Conservation (phyloP, 805 yeast genomes). For the Starmera caribaea region DNA sequence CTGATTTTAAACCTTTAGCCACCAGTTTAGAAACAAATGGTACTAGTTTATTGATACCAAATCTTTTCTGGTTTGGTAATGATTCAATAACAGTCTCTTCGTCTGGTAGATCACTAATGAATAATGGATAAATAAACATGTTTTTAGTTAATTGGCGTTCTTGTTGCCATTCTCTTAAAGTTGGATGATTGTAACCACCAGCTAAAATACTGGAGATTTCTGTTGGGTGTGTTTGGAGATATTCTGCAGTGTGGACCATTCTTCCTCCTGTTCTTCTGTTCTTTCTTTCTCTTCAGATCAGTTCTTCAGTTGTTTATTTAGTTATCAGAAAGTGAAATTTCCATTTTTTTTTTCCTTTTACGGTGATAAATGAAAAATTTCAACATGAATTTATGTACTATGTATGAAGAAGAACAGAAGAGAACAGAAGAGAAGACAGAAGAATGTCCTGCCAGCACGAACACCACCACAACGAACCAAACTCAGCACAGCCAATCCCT, state of each 20-base stretch:
- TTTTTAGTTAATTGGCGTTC: constrained; percentile 75
- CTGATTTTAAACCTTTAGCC: constrained; percentile 74
- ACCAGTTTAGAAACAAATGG: constrained; percentile 65
- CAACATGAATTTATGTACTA: no score
- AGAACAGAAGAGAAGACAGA: no score
- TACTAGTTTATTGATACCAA: constrained; percentile 71
- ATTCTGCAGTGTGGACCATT: constrained; percentile 66
- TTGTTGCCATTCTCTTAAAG: constrained; percentile 84
- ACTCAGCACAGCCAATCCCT: constrained; percentile 48
- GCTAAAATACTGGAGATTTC: constrained; percentile 70
- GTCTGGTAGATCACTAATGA: constrained; percentile 71
- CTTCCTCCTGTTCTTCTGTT: neutral
- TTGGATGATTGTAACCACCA: constrained; percentile 91
- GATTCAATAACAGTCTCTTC: constrained; percentile 69
- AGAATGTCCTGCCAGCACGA: constrained; percentile 13
- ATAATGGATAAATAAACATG: constrained; percentile 90
- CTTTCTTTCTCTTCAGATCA: no score
- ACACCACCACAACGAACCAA: constrained; percentile 27
- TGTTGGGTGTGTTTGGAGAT: constrained; percentile 46
- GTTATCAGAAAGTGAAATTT: no score
- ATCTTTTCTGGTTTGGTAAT: constrained; percentile 80
- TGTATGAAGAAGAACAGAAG: no score
- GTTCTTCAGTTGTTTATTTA: no score
- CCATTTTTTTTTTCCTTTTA: no score
- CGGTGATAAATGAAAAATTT: no score